Evolutionary conservation across 23 red algal genomes (phyloP), one percentile per base, ranked within the genome.

Genomic region (Pyropia yezoensis): DNA sequence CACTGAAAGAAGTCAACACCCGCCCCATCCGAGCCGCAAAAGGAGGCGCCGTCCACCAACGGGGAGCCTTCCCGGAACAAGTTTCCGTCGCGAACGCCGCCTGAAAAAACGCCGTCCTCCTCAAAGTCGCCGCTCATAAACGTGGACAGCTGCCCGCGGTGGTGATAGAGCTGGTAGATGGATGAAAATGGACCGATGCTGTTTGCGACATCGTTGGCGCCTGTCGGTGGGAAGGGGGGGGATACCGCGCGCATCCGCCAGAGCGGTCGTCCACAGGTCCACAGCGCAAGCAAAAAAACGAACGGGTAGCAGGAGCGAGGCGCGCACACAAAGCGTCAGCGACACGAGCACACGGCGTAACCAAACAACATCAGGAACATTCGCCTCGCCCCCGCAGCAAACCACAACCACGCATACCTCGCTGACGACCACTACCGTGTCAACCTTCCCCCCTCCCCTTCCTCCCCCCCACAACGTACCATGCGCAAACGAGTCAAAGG

Each of bases 201-300:
- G 72, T 95, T 95, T 8, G 90, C 83, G 22, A 95, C 90, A 73
- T 95, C 90, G 59, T 95, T 95, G 45, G 83, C 79, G 27, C 90
- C 30, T 33, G 30, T 33, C 30, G 30, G 30, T 33, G 2, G 30
- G 6, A 2, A 6, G 30, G 30, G 2, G 30, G 30, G 30, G 30
- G 2, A 6, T 2, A 2, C 30, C 2, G 30, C 30, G 30, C 30
- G 30, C 2, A 6, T 6, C 30, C 30, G 30, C 30, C 30, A 6
- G n/a, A n/a, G n/a, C n/a, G n/a, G n/a, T n/a, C n/a, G n/a, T n/a
- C n/a, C n/a, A n/a, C n/a, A n/a, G n/a, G n/a, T n/a, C 30, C 2
- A 2, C 30, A 33, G 30, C 30, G 30, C 30, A 33, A 33, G 2
- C 30, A 33, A 33, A 2, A 6, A 2, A 33, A 33, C 30, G 2